Evolutionary conservation across 1,139 yeast genomes (phyloP).

Genomic region (Blastobotrys buckinghamii): DNA sequence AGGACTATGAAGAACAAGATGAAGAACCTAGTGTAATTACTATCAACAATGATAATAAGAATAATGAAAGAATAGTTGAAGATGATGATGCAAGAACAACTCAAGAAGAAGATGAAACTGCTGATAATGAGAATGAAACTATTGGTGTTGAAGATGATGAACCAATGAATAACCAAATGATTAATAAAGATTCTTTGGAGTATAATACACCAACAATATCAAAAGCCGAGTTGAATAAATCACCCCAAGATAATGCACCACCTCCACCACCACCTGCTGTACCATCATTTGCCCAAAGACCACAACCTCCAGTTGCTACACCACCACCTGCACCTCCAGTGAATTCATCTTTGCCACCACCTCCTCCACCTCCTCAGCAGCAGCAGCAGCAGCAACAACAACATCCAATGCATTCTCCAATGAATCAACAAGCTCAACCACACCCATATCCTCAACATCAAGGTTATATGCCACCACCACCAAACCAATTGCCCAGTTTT

Average conservation of each 20-base stretch:
- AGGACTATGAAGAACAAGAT: too few relatives aligned
- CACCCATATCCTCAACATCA: neutral
- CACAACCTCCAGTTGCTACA: neutral
- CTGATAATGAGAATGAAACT: constrained; percentile 1
- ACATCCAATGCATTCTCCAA: neutral
- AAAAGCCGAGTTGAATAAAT: neutral
- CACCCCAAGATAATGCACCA: neutral
- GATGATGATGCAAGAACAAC: constrained; percentile 7
- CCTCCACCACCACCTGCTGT: neutral
- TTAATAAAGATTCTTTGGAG: neutral
- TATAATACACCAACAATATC: constrained; percentile 2
- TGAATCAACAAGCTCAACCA: neutral
- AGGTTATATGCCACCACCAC: neutral
- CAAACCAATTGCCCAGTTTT: too few relatives aligned
- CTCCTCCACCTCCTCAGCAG: constrained; percentile 1
- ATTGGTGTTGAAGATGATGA: constrained; percentile 1
- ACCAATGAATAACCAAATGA: neutral
- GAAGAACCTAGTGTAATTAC: too few relatives aligned
- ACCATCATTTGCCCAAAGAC: too few relatives aligned
- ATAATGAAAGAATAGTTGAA: constrained; percentile 3
- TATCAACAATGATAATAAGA: constrained; percentile 5
- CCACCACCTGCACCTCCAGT: constrained; percentile 8
- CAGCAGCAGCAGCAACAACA: constrained; percentile 5
- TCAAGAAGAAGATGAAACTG: constrained; percentile 7
- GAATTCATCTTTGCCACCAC: constrained; percentile 2